Conservation (phyloP, 208 protist genomes). For the Leishmania guyanensis region DNA sequence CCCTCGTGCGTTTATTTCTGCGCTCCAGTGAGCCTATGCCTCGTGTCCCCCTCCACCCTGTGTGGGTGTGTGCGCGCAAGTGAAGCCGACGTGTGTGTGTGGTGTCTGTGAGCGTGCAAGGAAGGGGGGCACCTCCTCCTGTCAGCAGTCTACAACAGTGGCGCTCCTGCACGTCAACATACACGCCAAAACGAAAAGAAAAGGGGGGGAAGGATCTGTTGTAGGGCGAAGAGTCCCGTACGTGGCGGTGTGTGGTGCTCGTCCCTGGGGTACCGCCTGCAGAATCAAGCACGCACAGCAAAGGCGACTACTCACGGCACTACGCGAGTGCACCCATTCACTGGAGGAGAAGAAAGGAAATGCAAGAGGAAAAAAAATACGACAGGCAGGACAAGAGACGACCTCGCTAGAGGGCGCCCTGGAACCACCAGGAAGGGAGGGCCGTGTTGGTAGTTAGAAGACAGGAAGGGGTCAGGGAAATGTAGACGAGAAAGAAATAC, state of each 20-base stretch:
- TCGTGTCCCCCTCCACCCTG: background rate
- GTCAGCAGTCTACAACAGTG: background rate
- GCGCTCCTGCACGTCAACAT: background rate
- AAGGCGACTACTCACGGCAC: background rate
- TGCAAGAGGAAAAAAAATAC: background rate
- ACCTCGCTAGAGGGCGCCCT: background rate
- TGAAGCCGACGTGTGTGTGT: background rate
- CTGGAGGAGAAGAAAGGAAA: background rate
- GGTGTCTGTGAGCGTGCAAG: background rate
- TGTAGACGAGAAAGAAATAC: background rate
- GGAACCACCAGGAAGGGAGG: background rate
- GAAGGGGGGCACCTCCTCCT: background rate
- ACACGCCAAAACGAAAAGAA: background rate
- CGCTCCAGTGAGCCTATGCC: background rate
- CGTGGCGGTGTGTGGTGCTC: background rate
- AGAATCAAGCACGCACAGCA: background rate
- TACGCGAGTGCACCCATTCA: background rate
- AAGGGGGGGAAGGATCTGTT: background rate
- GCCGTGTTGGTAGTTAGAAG: background rate
- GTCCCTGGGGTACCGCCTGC: background rate
- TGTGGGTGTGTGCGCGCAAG: background rate
- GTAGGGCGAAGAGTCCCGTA: too few species aligned
- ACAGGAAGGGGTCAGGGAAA: background rate
- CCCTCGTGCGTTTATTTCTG: background rate
- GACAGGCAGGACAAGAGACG: background rate